Percentiles rank a stretch among this genome's conserved stretches.
Conservation (phyloP, 176 grass and related monocot species). For the Secale cereale region DNA sequence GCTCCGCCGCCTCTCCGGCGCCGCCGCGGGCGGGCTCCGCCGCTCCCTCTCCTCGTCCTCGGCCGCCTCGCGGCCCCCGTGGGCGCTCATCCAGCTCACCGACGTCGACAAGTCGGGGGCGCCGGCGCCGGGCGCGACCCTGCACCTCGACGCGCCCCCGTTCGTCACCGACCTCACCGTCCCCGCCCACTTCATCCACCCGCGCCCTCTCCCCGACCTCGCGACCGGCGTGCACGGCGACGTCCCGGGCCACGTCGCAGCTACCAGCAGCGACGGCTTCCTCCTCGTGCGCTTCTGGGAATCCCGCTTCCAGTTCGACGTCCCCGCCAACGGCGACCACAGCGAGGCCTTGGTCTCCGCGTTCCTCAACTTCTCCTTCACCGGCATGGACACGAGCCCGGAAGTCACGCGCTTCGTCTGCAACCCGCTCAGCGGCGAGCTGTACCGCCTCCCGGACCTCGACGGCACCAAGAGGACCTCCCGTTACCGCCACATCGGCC, state of each 20-base stretch:
- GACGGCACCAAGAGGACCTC: constrained; percentile 11
- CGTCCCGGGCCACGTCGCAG: neutral
- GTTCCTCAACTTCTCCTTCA: neutral
- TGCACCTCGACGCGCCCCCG: constrained; percentile 10
- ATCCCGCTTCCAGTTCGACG: neutral
- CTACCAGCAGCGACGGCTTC: constrained; percentile 16
- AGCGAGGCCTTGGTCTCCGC: neutral
- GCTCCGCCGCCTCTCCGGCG: constrained; percentile 2
- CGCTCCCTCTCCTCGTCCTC: constrained; percentile 22
- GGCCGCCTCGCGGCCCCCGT: neutral
- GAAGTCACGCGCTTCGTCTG: constrained; percentile 17
- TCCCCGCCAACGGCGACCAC: neutral
- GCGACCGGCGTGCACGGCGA: neutral
- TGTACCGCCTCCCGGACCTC: constrained; percentile 23
- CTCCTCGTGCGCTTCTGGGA: constrained; percentile 15
- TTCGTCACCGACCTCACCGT: neutral
- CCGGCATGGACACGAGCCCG: neutral
- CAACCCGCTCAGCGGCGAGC: constrained; percentile 30
- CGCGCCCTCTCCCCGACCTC: neutral
- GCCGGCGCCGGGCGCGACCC: constrained; percentile 10
- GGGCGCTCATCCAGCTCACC: constrained; percentile 14
- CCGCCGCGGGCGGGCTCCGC: neutral
- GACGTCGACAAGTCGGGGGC: neutral
- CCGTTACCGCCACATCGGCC: neutral
- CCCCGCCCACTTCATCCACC: constrained; percentile 23